Percentiles rank a stretch among this genome's conserved stretches.
These are phyloP conservation scores for Ottelia alismoides DNA, from an alignment of 106 monocot species.

Conservation along the genomic window DNA sequence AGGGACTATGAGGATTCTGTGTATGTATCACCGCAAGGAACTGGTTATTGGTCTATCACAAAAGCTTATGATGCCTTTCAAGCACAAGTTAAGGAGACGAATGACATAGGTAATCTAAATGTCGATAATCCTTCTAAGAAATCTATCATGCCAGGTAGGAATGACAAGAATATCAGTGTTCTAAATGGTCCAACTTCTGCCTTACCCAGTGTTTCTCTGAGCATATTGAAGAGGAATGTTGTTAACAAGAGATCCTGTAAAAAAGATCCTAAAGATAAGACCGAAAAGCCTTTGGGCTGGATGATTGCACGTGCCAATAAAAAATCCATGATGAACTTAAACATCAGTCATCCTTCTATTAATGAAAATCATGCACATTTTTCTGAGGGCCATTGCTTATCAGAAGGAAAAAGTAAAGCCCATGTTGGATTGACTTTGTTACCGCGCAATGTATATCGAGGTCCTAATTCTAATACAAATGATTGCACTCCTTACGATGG, in stretches of 20 bases:
- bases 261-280: constrained; percentile 6
- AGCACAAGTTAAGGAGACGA: constrained; percentile 4
- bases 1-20: constrained; percentile 51
- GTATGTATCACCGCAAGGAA: constrained; percentile 52
- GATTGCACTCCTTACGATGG: constrained; percentile 45
- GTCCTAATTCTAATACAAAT: constrained; percentile 11
- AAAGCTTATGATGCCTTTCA: constrained; percentile 47
- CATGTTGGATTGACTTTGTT: constrained; percentile 38
- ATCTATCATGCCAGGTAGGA: constrained; percentile 7
- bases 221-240: constrained; percentile 35
- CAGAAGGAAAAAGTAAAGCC: constrained; percentile 18
- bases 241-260: constrained; percentile 31
- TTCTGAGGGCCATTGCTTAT: too few species aligned
- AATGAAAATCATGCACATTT: neutral
- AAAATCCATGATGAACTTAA: constrained; percentile 1
- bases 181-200: too few species aligned
- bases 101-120: too few species aligned
- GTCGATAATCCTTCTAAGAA: neutral
- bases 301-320: neutral
- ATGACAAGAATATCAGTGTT: too few species aligned
- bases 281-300: too few species aligned
- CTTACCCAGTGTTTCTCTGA: constrained; percentile 33
- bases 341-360: constrained; percentile 4
- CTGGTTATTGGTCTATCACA: constrained; percentile 63
- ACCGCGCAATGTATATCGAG: constrained; percentile 33